These are phyloP conservation scores for Cryptococcus sp. DNA, from an alignment of 1,284 basidiomycete genomes.

Conservation along the genomic window DNA sequence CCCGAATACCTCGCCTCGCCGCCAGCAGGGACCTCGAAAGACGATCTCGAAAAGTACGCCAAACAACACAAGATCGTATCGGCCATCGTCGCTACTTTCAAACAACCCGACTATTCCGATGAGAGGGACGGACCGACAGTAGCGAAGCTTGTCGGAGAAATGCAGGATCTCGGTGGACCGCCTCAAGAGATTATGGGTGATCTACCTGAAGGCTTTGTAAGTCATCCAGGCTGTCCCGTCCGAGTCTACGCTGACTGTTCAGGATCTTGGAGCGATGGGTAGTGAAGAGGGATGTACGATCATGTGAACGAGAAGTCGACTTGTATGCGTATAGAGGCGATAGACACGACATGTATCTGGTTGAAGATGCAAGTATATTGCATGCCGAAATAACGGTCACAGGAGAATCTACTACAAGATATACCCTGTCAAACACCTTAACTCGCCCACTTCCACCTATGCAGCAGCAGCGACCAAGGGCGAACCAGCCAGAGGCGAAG, in stretches of 20 bases:
- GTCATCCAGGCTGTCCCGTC: constrained; percentile 11
- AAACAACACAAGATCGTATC: constrained; percentile 62
- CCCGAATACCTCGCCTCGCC: constrained; percentile 64
- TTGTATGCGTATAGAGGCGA: neutral
- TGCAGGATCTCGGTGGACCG: constrained; percentile 65
- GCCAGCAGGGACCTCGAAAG: constrained; percentile 54
- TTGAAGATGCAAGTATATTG: no score
- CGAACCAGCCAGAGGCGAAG: neutral
- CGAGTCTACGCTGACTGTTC: neutral
- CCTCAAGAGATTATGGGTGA: constrained; percentile 88
- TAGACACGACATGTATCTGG: no score
- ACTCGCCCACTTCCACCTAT: neutral
- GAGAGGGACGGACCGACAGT: constrained; percentile 50
- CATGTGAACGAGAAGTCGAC: constrained; percentile 19
- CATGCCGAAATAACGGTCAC: no score
- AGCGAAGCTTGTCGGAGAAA: constrained; percentile 31
- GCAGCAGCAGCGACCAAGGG: neutral
- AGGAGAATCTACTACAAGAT: no score
- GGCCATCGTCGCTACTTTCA: constrained; percentile 68
- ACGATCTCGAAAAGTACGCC: constrained; percentile 65
- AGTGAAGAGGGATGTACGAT: constrained; percentile 39
- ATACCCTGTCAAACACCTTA: no score
- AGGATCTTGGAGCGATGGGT: constrained; percentile 41
- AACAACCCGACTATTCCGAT: constrained; percentile 61
- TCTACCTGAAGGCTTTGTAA: constrained; percentile 68